Conservation (phyloP, 495 filamentous ascomycete genomes). For the Penicillium macrosclerotiorum region DNA sequence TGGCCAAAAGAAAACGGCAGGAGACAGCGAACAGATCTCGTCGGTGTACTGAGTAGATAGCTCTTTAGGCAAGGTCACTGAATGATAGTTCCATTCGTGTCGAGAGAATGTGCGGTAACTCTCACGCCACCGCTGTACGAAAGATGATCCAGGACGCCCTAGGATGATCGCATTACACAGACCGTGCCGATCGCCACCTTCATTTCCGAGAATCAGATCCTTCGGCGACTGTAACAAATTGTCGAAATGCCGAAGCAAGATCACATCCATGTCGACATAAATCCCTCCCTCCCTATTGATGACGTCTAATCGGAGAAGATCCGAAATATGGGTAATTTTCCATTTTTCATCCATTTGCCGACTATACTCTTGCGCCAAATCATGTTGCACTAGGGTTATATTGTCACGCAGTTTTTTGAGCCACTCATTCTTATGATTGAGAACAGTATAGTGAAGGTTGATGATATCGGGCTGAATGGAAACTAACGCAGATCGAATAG, state of each 20-base stretch:
- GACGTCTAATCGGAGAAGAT: constrained; percentile 41
- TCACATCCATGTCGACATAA: constrained; percentile 28
- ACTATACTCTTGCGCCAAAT: constrained; percentile 25
- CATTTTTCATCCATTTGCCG: constrained; percentile 29
- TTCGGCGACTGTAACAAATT: constrained; percentile 13
- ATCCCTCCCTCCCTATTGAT: constrained; percentile 43
- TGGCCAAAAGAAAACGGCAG: constrained; percentile 49
- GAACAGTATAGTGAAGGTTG: constrained; percentile 45
- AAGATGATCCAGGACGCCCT: constrained; percentile 38
- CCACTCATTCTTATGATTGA: constrained; percentile 43
- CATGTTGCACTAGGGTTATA: constrained; percentile 42
- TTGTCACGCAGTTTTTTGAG: constrained; percentile 33
- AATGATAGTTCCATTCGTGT: constrained; percentile 48
- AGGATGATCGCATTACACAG: constrained; percentile 48
- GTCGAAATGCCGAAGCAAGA: constrained; percentile 12
- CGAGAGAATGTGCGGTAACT: constrained; percentile 38
- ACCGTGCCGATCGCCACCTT: constrained; percentile 45
- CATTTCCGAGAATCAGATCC: constrained; percentile 43
- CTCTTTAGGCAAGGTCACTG: constrained; percentile 40
- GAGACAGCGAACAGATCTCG: constrained; percentile 42
- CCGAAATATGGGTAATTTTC: constrained; percentile 43
- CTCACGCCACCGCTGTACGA: constrained; percentile 41
- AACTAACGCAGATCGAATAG: constrained; percentile 41
- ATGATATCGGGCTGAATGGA: constrained; percentile 40
- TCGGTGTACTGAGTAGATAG: constrained; percentile 33